Conservation (phyloP, 768 basidiomycete species). For the Boletus tomentosulus region DNA sequence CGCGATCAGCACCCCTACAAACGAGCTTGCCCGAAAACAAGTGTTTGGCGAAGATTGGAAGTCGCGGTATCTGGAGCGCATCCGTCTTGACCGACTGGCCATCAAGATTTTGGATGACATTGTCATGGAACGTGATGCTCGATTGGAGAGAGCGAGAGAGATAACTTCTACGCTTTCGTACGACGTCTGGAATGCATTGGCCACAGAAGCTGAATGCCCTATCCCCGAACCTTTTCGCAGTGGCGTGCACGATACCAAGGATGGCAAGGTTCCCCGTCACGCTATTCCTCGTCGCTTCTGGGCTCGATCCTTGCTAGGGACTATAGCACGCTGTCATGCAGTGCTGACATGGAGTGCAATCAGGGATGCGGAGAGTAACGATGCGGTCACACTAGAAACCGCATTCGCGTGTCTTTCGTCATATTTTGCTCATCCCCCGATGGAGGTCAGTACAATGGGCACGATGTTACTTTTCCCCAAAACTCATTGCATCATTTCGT, state of each 20-base stretch:
- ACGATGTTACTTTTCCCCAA: background rate
- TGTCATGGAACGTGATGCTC: conserved; percentile 32
- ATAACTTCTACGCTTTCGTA: conserved; percentile 40
- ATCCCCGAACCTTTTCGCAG: conserved; percentile 29
- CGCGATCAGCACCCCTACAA: conserved; percentile 33
- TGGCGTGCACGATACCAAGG: conserved; percentile 11
- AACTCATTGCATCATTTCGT: background rate
- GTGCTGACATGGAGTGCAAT: conserved; percentile 36
- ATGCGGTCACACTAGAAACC: conserved; percentile 36
- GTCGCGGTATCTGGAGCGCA: conserved; percentile 42
- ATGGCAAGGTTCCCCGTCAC: conserved; percentile 17
- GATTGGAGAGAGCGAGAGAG: conserved; percentile 37
- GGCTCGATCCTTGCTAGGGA: conserved; percentile 42
- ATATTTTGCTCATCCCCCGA: conserved; percentile 44
- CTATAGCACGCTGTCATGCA: conserved; percentile 42
- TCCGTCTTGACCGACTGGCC: conserved; percentile 41
- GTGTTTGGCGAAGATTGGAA: conserved; percentile 40
- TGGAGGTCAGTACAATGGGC: conserved; percentile 34
- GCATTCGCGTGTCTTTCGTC: conserved; percentile 49
- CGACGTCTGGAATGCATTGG: conserved; percentile 55
- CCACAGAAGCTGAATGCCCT: conserved; percentile 35
- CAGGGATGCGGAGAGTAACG: conserved; percentile 3
- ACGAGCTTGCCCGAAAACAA: conserved; percentile 35
- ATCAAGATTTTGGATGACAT: conserved; percentile 41
- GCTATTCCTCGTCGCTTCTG: conserved; percentile 46